Conservation (phyloP, 2,329 filamentous ascomycete species). For the Dothideomycetidae sp. region DNA sequence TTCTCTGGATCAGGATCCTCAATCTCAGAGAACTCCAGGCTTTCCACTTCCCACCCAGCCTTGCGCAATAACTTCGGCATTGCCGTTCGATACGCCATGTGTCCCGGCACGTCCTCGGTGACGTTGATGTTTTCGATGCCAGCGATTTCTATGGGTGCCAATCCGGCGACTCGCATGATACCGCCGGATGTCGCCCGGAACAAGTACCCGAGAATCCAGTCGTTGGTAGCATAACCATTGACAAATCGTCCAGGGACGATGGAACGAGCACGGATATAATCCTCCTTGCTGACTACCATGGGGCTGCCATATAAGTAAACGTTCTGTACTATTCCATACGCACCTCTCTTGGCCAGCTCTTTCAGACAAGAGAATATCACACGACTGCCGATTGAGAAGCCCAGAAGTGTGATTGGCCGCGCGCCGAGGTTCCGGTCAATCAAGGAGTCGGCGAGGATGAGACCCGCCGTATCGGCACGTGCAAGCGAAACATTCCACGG, state of each 20-base stretch:
- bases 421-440: conserved; percentile 85
- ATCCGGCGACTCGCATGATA: conserved; percentile 73
- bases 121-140: conserved; percentile 79
- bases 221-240: conserved; percentile 85
- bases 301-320: conserved; percentile 91
- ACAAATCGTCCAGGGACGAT: conserved; percentile 86
- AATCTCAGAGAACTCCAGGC: conserved; percentile 89
- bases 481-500: conserved; percentile 96
- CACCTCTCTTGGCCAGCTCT: conserved; percentile 72
- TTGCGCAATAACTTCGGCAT: conserved; percentile 81
- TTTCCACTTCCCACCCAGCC: conserved; percentile 82
- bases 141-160: conserved; percentile 64
- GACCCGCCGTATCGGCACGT: conserved; percentile 71
- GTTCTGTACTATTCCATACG: conserved; percentile 79
- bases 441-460: conserved; percentile 87
- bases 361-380: conserved; percentile 86
- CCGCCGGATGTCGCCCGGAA: conserved; percentile 90
- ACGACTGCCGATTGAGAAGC: conserved; percentile 82
- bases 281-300: conserved; percentile 79
- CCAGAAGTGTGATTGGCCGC: conserved; percentile 80
- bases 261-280: conserved; percentile 67
- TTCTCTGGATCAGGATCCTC: conserved; percentile 95
- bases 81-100: conserved; percentile 88
- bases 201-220: conserved; percentile 91
- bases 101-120: conserved; percentile 69